Base-by-base conservation (phyloP, 2,329 filamentous ascomycete genomes). In the Trichoderma citrinoviride region DNA sequence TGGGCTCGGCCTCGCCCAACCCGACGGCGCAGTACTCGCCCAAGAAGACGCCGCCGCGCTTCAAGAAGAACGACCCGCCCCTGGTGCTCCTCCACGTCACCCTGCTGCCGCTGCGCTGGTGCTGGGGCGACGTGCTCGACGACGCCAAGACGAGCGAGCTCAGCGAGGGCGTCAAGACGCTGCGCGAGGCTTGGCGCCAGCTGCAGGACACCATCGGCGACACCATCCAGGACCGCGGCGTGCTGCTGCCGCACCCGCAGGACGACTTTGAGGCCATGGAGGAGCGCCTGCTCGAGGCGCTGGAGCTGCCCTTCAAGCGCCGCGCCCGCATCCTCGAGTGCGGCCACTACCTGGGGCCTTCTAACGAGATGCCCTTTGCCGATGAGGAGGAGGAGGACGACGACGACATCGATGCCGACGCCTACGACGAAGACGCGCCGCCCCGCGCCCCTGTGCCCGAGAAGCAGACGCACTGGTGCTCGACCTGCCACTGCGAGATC, bases 201-300 rank as follows among this genome's bases (percentile, higher is more conserved):
- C 79, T 94, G 2, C 86, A 88, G 68, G 87, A 90, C 61, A 88
- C 90, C 65, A 81, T 91, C 4, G 87, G 86, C 1, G 90, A 92
- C 57, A 91, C 90, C 0, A 86, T 93, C 12, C 82, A 90, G 68
- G 85, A 90, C 72, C 84, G 91, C 23, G 91, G 90, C 2, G 83
- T 95, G 40, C 79, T 95, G 49, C 82, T 95, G 7, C 86, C 90
- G 2, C 92, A 95, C 73, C 91, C 91, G 1, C 86, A 91, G 69
- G 89, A 89, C 64, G 91, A 93, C 73, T 94, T 91, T 71, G 91
- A 93, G 74, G 78, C 92, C 64, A 82, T 95, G 0, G 90, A 94
- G 76, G 91, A 93, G 77, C 82, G 90, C 29, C 80, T 94, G 40
- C 79, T 93, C 3, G 90, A 93, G 75, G 87, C 89, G 1, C 77